Evolutionary conservation across 169 alveolate genomes (phyloP), one percentile per base, ranked within the genome.

Genomic region (Ichthyophthirius multifiliis): DNA sequence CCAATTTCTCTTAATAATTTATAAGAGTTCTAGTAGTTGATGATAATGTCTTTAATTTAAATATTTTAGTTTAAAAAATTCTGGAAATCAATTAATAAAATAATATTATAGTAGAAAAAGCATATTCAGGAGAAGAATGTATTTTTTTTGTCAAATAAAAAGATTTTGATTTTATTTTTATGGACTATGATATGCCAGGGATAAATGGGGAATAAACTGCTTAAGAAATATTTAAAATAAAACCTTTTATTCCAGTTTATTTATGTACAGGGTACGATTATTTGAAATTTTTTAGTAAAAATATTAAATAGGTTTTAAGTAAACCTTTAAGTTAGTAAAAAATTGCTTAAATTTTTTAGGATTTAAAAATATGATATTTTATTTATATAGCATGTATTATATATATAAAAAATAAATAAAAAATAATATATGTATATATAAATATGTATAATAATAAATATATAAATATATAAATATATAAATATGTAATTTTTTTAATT

Each of bases 131-230:
- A 43, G 18, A 27, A 18, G 27, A 75, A 48, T 46, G 75, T 9
- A 16, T 75, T 15, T 65, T 31, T 32, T 32, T 75, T 31, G 41
- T 75, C 2, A n/a, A 46, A 75, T 34, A 75, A 18, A 27, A 48
- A 71, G 16, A 75, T 5, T 23, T 18, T 10, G 43, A 48, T n/a
- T 34, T 34, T 47, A 75, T 75, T n/a, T 20, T 75, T 47, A 16
- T 48, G 15, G 83, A 75, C 35, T 34, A 34, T 13, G 18, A 46
- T 16, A 75, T 75, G 83, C 83, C 83, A n/a, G 71, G 30, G n/a
- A 15, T 75, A 23, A 20, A 46, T 48, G 83, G 83, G 5, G 20
- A 20, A 43, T 32, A 75, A 30, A 47, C 75, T 0, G 18, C 83
- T 34, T 31, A 48, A 46, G 1, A 27, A 31, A 23, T 75, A 0